Base-by-base conservation (phyloP, 1,284 basidiomycete species). In the Trametes pubescens region DNA sequence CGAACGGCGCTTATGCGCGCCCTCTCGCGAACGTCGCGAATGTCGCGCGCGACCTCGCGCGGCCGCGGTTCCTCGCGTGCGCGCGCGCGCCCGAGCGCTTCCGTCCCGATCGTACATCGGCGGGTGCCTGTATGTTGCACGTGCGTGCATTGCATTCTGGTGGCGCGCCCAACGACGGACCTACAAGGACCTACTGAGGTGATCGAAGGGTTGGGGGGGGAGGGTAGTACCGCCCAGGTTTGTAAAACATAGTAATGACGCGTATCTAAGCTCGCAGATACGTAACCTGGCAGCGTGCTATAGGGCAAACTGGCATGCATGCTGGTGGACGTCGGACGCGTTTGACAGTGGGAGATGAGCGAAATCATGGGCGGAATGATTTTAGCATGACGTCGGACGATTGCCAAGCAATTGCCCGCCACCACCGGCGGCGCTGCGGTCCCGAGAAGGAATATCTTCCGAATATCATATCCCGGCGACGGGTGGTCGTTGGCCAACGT, bases 171-270 rank as follows among this genome's bases (percentile, higher is more conserved):
- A 40, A 13, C 38, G 38, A 40, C 18, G 38, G 38, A 40, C 38
- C 38, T 40, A 40, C 38, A 40, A 40, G 18, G 38, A 5, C 38
- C 38, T n/a, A 40, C 38, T 40, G 38, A 40, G 38, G 4, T 40
- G 38, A 40, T 40, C 38, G 38, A n/a, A 13, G 18, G 38, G 2
- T 2, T 40, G 38, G 38, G n/a, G n/a, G n/a, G n/a, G n/a, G n/a
- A n/a, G n/a, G n/a, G n/a, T n/a, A n/a, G n/a, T 51, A 51, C 29
- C 49, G 49, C 49, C 29, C 49, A 21, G 26, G 49, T 51, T 51
- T 51, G 49, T 51, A 51, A 51, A 7, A 9, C 46, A 29, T 29
- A 32, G 26, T 51, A n/a, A 49, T 49, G 48, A 26, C 48, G 16
- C 18, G 8, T 35, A 32, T 35, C 14, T 51, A 51, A 18, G 29